Conservation (phyloP, 2,329 filamentous ascomycete species). For the Samsoniella hepiali region DNA sequence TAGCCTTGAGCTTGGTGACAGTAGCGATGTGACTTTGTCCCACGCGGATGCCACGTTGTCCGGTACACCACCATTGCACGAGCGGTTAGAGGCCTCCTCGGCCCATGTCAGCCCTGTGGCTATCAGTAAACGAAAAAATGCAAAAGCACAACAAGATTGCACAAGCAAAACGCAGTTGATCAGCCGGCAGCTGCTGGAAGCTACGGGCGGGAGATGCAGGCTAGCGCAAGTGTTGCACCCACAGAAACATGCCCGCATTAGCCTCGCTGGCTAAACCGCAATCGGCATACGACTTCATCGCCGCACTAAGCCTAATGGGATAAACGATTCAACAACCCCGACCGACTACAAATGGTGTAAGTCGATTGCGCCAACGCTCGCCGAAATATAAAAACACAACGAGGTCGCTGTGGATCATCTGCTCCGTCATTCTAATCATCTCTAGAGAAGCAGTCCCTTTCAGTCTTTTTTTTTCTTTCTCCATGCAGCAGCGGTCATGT, state of each 20-base stretch:
- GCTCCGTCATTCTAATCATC: not conserved
- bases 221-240: not conserved
- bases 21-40: not conserved
- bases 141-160: not conserved
- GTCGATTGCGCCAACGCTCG: not conserved
- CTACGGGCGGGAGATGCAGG: not conserved
- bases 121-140: not conserved
- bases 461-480: no score
- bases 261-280: not conserved
- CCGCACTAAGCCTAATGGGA: conserved; percentile 7
- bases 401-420: not conserved
- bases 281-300: conserved; percentile 5
- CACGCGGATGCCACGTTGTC: conserved; percentile 3
- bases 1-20: not conserved
- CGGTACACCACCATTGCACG: not conserved
- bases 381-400: not conserved
- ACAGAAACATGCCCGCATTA: not conserved
- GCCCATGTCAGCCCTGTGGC: not conserved
- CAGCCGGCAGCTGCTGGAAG: not conserved
- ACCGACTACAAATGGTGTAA: not conserved
- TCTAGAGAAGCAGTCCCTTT: no score
- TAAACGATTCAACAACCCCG: conserved; percentile 6
- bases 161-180: not conserved
- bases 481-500: not conserved
- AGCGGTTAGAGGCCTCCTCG: not conserved